Evolutionary conservation across 2,329 filamentous ascomycete genomes (phyloP), one percentile per base, ranked within the genome.

Genomic region (Neofusicoccum ribis): DNA sequence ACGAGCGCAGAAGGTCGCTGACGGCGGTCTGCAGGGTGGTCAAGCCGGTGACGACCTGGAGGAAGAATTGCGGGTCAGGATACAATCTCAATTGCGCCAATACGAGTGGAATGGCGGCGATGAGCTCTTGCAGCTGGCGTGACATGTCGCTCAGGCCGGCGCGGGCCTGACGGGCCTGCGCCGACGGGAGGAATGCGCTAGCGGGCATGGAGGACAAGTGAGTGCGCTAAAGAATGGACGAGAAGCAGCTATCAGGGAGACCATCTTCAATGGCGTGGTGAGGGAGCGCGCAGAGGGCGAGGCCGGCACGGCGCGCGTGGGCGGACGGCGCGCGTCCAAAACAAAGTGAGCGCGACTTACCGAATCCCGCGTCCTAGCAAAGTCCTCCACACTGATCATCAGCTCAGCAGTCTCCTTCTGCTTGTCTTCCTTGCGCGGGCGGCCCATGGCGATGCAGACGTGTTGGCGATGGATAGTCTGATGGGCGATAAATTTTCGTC

Each of bases 1-100:
- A 97, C 71, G 93, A 91, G 72, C 88, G 86, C 69, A 91, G 89
- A 72, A 96, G 89, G 66, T 89, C 89, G 73, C 91, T 89, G 75
- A 97, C 88, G 46, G 92, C 86, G 67, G 72, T 73, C 73, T 93
- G 88, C 59, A 97, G 89, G 66, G 89, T 91, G 69, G 89, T 88
- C 69, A 96, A 88, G 64, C 91, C 88, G 73, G 91, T 85, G 71
- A 91, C 87, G 69, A 94, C 88, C 91, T 94, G 76, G 31, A 56
- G 6, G 20, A 64, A 64, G 50, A 64, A 52, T 39, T 43, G 34
- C 31, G 50, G 50, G 50, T 64, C 43, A 64, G 62, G 62, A 49
- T 39, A n/a, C 34, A 47, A 20, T 50, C 51, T 46, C 44, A 64
- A 41, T 49, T 58, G 62, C 3, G 31, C 50, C 14, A 54, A 23